Evolutionary conservation across 345 rosid genomes (phyloP), one percentile per base, ranked within the genome.

Genomic region (Cochlearia excelsa): DNA sequence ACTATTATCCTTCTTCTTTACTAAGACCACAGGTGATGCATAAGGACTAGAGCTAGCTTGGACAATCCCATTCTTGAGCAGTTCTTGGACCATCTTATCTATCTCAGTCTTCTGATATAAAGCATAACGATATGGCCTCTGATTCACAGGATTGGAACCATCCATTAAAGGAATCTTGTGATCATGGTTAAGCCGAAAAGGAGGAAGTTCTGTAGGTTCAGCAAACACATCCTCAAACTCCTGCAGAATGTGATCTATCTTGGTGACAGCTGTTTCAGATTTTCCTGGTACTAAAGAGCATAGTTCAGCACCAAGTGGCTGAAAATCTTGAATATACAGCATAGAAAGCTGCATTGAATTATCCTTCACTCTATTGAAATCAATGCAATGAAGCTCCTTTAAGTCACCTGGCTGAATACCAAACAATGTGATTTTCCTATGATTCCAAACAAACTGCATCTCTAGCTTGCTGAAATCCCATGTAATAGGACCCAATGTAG

Each of bases 361-460:
- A 5, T 11, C 27, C 6, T 3, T 1, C 0, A 10, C 0, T 4
- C 16, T 44, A 5, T 44, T 44, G 2, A 16, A 1, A 1, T 16
- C 5, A 2, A 3, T 0, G 0, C 6, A 7, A 0, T 16, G 11
- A 0, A 44, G 1, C 0, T 3, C 7, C 2, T 27, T 4, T 0
- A 41, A 5, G 1, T 11, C 1, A 0, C 23, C 23, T 3, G 3
- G 6, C 0, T n/a, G 45, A 0, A 10, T 10, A 0, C 27, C 47
- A 44, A 4, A 7, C 2, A 44, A 5, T 1, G 6, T 3, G 0
- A 44, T 7, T 1, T 1, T 16, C 4, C 1, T 3, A 0, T 16
- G 7, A 0, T 1, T 10, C 5, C 3, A 3, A 0, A 1, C 0
- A 8, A 26, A 46, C n/a, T 27, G 2, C 51, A 46, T 46, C 0